Evolutionary conservation across 1,284 basidiomycete species (phyloP).

Genomic region (Gomphus sp.): DNA sequence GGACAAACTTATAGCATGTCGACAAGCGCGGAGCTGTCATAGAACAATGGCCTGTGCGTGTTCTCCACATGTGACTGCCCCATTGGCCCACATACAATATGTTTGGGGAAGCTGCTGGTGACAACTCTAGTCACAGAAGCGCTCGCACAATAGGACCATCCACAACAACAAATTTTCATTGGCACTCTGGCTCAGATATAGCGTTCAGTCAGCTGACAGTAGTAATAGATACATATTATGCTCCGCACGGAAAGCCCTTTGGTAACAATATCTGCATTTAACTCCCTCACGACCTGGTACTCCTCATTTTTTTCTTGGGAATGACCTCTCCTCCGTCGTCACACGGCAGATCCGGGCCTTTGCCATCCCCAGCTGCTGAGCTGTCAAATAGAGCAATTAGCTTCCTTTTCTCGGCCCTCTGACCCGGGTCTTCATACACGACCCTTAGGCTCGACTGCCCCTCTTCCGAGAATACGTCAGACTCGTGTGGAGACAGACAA

Average conservation of each 20-base stretch:
- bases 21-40: background rate
- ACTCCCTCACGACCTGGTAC: background rate
- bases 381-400: conserved; percentile 29
- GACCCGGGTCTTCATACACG: conserved; percentile 36
- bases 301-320: background rate
- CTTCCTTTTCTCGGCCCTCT: conserved; percentile 45
- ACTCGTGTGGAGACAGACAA: conserved; percentile 5
- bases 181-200: background rate
- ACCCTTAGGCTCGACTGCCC: conserved; percentile 22
- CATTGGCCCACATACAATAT: background rate
- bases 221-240: conserved; percentile 2
- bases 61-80: background rate
- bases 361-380: background rate
- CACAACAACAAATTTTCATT: background rate
- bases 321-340: background rate
- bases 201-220: background rate
- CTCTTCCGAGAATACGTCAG: conserved; percentile 14
- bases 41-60: background rate
- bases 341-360: background rate
- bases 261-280: background rate
- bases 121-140: background rate
- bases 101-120: no score
- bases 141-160: background rate
- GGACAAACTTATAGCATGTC: background rate
- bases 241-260: background rate